phyloP scores from a whole-genome alignment of 345 rosid species.

The Citrus glauca region DNA sequence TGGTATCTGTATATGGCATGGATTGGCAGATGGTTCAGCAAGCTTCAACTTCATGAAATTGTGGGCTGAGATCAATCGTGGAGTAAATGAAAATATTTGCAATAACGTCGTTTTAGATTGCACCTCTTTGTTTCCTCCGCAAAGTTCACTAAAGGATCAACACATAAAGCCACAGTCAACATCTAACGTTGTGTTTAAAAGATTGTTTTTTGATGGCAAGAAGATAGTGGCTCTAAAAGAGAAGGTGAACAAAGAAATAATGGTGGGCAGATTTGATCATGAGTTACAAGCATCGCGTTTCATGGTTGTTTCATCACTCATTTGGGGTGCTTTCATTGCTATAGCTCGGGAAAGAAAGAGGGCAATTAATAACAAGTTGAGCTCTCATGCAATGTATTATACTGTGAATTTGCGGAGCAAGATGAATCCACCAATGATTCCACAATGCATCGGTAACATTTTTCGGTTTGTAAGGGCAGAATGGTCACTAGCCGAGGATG shows the following conservation, averaged over 20 bases:
- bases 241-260: neutral
- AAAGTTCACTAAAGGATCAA: too few relatives aligned
- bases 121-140: constrained; percentile 11
- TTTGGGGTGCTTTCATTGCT: constrained; percentile 19
- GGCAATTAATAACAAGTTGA: neutral
- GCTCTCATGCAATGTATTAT: neutral
- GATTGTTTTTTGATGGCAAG: constrained; percentile 19
- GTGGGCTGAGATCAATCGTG: constrained; percentile 18
- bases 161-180: neutral
- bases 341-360: neutral
- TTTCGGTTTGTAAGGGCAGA: neutral
- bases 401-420: constrained; percentile 5
- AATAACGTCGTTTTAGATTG: neutral
- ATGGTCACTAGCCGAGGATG: neutral
- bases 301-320: constrained; percentile 12
- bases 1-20: constrained; percentile 17
- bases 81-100: neutral
- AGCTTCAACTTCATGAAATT: constrained; percentile 2
- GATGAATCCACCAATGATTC: constrained; percentile 7
- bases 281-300: neutral
- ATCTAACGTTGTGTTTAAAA: neutral
- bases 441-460: constrained; percentile 18
- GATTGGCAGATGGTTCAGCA: constrained; percentile 22
- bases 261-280: neutral
- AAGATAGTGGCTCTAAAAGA: constrained; percentile 11